A percentile compares a stretch with the other conserved stretches of the same genome.
Conservation (phyloP, 139 green algal species). For the Chlamydomonas sp. region DNA sequence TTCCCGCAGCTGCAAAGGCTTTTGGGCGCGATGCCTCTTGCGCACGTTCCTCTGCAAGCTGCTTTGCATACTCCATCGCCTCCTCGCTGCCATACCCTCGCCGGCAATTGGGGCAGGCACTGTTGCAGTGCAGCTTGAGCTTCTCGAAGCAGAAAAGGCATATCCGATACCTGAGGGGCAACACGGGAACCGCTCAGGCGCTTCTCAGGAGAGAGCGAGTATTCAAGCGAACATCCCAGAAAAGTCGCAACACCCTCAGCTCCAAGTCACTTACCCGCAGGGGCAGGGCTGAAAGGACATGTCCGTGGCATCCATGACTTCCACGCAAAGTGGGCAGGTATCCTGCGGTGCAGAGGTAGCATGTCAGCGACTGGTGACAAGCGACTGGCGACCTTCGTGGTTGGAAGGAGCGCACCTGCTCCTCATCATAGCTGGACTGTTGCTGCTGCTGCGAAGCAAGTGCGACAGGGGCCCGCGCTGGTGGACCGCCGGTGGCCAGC, state of each 20-base stretch:
- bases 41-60: conserved; percentile 9
- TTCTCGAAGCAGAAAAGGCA: conserved; percentile 72
- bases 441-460: no score
- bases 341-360: background rate
- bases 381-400: no score
- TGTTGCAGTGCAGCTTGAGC: conserved; percentile 60
- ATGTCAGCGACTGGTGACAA: no score
- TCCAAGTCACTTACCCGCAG: conserved; percentile 56
- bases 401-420: no score
- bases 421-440: no score
- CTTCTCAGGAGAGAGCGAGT: background rate
- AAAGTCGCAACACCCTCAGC: background rate
- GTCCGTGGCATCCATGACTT: conserved; percentile 66
- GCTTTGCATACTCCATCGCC: conserved; percentile 23
- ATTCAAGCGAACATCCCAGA: background rate
- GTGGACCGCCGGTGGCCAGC: no score
- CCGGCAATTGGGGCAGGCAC: conserved; percentile 61
- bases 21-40: conserved; percentile 21
- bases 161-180: conserved; percentile 56
- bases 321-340: conserved; percentile 66
- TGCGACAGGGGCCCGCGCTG: no score
- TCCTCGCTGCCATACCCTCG: conserved; percentile 54
- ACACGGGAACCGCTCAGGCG: background rate
- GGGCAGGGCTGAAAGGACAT: conserved; percentile 61
- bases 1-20: background rate